Evolutionary conservation across 2,329 filamentous ascomycete species (phyloP).

Genomic region (Hypoxylon sp.): DNA sequence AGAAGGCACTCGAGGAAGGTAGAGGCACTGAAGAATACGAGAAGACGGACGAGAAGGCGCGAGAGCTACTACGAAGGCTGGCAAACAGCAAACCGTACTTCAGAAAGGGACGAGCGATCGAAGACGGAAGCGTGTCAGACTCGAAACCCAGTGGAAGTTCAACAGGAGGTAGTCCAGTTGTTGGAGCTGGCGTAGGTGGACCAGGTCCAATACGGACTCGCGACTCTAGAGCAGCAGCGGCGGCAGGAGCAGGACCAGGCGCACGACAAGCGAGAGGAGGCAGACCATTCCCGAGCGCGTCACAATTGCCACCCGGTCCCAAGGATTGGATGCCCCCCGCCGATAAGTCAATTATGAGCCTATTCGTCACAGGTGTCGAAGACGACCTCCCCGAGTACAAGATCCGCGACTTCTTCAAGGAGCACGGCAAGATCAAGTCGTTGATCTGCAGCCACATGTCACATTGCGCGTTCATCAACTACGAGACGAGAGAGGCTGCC

Average conservation of each 20-base stretch:
- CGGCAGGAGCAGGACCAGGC: slow-evolving; percentile 64
- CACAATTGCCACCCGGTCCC: slow-evolving; percentile 83
- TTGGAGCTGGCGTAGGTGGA: slow-evolving; percentile 72
- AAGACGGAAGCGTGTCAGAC: slow-evolving; percentile 63
- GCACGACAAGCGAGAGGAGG: slow-evolving; percentile 63
- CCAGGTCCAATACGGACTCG: slow-evolving; percentile 86
- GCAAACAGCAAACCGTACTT: slow-evolving; percentile 97
- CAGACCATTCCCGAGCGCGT: slow-evolving; percentile 76
- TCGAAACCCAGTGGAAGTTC: slow-evolving; percentile 58
- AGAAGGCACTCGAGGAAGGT: slow-evolving; percentile 94
- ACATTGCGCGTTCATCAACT: slow-evolving; percentile 98
- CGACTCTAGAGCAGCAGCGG: slow-evolving; percentile 69
- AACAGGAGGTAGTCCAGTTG: slow-evolving; percentile 60
- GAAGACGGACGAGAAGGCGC: slow-evolving; percentile 96
- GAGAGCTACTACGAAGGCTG: slow-evolving; percentile 85
- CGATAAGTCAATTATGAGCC: slow-evolving; percentile 88
- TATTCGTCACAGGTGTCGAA: slow-evolving; percentile 96
- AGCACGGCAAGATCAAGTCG: slow-evolving; percentile 90
- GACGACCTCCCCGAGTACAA: slow-evolving; percentile 96
- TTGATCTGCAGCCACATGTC: slow-evolving; percentile 97
- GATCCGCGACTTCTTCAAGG: slow-evolving; percentile 89
- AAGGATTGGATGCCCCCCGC: slow-evolving; percentile 88
- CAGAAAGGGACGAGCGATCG: slow-evolving; percentile 84
- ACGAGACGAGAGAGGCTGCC: slow-evolving; percentile 84
- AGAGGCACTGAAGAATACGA: slow-evolving; percentile 90